phyloP scores from a whole-genome alignment of 345 rosid species.

The Citrus inodora region DNA sequence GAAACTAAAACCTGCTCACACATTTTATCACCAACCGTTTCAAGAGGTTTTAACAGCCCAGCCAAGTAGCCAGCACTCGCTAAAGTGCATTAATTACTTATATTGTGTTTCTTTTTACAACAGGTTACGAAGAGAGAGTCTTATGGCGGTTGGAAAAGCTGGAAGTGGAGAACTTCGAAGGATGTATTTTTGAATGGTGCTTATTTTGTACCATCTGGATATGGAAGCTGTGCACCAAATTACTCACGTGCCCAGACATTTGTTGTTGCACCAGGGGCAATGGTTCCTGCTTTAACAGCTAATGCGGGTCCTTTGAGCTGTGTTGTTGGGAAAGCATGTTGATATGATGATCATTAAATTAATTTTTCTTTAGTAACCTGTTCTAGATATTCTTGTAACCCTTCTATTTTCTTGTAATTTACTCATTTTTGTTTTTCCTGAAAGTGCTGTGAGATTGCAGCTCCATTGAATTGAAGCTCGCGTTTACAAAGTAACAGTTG shows the following conservation, averaged over 20 bases:
- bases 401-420: neutral
- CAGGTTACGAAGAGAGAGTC: conserved; percentile 90
- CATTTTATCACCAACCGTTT: too few species aligned
- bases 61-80: too few species aligned
- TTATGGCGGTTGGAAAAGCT: conserved; percentile 45
- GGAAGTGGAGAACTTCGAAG: conserved; percentile 86
- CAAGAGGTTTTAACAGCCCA: too few species aligned
- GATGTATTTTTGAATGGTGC: conserved; percentile 82
- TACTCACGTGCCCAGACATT: conserved; percentile 54
- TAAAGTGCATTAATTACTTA: neutral
- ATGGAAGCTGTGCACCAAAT: conserved; percentile 54
- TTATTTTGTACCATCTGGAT: conserved; percentile 82
- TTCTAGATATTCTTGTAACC: too few species aligned
- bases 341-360: neutral
- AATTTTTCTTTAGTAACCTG: neutral
- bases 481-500: neutral
- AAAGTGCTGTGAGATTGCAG: neutral
- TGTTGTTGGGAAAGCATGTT: conserved; percentile 34
- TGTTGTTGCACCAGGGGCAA: conserved; percentile 48
- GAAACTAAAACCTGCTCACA: neutral
- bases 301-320: conserved; percentile 73
- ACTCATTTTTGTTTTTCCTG: neutral
- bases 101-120: neutral
- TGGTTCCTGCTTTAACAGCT: conserved; percentile 63
- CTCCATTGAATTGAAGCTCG: neutral